A percentile compares a stretch with the other conserved stretches of the same genome.
Conservation (phyloP, 352 stramenopile species). For the Saprolegnia diclina region DNA sequence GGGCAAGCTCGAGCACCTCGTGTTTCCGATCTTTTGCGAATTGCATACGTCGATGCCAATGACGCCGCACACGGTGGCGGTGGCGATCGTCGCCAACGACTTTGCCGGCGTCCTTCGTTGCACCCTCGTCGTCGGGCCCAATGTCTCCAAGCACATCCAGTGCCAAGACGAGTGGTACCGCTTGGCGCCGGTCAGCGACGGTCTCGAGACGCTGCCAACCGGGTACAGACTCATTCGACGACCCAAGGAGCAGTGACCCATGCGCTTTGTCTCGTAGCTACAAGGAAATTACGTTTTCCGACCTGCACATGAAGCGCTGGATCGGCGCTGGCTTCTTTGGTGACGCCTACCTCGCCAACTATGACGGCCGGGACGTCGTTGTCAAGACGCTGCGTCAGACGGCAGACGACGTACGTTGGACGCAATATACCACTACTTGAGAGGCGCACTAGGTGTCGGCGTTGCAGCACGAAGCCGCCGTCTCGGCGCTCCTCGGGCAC, state of each 20-base stretch:
- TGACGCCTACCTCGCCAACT: slow-evolving; percentile 57
- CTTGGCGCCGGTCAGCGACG: slow-evolving; percentile 11
- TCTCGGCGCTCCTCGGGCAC: slow-evolving; percentile 71
- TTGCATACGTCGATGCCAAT: slow-evolving; percentile 40
- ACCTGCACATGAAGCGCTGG: slow-evolving; percentile 47
- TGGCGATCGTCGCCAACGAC: slow-evolving; percentile 39
- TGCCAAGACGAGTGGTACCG: slow-evolving; percentile 12
- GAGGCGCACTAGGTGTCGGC: slow-evolving; percentile 32
- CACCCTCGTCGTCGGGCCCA: slow-evolving; percentile 49
- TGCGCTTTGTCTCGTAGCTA: slow-evolving; percentile 8
- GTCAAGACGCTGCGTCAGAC: slow-evolving; percentile 54
- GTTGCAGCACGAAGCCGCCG: slow-evolving; percentile 59
- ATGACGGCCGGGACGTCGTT: slow-evolving; percentile 54
- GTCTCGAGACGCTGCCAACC: slow-evolving; percentile 19
- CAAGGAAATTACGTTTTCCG: slow-evolving; percentile 37
- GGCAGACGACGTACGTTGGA: slow-evolving; percentile 35
- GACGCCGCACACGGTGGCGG: slow-evolving; percentile 42
- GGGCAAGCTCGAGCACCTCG: slow-evolving; percentile 50
- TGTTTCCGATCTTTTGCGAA: slow-evolving; percentile 50
- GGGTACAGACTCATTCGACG: slow-evolving; percentile 27
- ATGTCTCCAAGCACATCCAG: background rate
- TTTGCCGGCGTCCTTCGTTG: slow-evolving; percentile 33
- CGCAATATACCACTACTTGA: too few species aligned
- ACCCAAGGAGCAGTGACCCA: too few species aligned
- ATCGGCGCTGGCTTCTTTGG: slow-evolving; percentile 63